A percentile compares a stretch with the other conserved stretches of the same genome.
These are phyloP conservation scores for Gymnopilus dilepis DNA, from an alignment of 768 basidiomycete genomes.

Conservation along the genomic window DNA sequence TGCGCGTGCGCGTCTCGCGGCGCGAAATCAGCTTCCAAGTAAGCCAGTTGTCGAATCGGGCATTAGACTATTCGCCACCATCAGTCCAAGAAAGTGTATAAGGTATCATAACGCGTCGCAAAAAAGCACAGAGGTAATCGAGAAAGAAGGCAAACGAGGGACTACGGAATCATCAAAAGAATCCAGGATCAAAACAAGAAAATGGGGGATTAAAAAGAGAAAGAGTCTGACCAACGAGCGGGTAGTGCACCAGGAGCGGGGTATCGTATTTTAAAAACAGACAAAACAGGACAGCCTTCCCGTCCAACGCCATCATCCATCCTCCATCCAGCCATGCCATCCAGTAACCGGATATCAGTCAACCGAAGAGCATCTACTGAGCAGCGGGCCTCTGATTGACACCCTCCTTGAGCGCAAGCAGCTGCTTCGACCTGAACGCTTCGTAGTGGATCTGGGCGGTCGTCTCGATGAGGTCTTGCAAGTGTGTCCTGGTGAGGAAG, in stretches of 20 bases:
- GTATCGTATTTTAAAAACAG: conserved; percentile 28
- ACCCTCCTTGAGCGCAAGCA: conserved; percentile 95
- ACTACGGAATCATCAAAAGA: conserved; percentile 24
- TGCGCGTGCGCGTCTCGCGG: neutral
- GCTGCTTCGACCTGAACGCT: conserved; percentile 98
- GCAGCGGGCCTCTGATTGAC: conserved; percentile 71
- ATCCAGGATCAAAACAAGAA: conserved; percentile 29
- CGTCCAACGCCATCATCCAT: conserved; percentile 8
- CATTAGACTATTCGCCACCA: neutral
- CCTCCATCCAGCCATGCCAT: neutral
- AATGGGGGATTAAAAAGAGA: conserved; percentile 20
- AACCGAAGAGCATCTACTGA: conserved; percentile 31
- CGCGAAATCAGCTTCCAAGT: too few species aligned
- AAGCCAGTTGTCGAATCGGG: neutral
- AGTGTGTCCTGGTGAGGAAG: conserved; percentile 96
- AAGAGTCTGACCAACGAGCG: conserved; percentile 28
- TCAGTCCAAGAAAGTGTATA: conserved; percentile 11
- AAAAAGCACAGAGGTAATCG: neutral
- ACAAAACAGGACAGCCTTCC: conserved; percentile 8
- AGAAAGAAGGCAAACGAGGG: conserved; percentile 23
- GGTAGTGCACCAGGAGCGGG: conserved; percentile 25
- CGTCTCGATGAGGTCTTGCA: conserved; percentile 98
- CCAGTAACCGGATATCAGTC: neutral
- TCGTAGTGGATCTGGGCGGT: conserved; percentile 99
- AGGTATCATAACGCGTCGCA: conserved; percentile 23